Base-by-base conservation (phyloP, 106 monocot species). In the Triglochin maritima region DNA sequence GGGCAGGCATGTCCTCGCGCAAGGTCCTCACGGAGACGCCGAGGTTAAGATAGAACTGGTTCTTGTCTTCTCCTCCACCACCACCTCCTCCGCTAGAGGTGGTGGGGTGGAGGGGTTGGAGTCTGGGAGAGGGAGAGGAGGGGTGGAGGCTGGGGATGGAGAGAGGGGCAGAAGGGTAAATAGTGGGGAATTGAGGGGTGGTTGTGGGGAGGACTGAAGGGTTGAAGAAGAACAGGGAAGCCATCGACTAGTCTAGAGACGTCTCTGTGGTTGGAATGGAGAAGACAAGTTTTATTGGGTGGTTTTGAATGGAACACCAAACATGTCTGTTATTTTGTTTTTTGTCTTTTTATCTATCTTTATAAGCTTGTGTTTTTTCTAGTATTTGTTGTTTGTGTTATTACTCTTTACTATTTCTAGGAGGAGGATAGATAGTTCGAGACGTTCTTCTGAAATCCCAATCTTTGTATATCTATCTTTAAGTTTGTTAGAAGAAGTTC, bases 1-100 rank as follows among this genome's bases (percentile, higher is more conserved):
- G 71, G 46, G 62, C 64, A 16, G 94, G 89, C 50, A 94, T 78
- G 63, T 94, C 94, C 42, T 89, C 82, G 9, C 94, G 75, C 47
- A 94, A 81, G n/a, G 94, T 89, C 15, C 94, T 77, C 59, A 94
- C 94, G 46, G 89, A 89, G 43, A 79, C 49, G 47, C 94, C 94
- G 44, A 94, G 80, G 69, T 89, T 94, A 68, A 94, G 87, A 65
- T 94, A 87, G 69, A 89, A 94, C 11, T 88, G 88, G 46, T 83
- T 77, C 68, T 73, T 82, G 6, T 58, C 62, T 59, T 55, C 61
- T 17, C 46, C 17, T 9, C 59, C 68, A 17, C 46, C 9, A 44
- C 17, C 42, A 43, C 6, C n/a, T 13, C 59, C 16, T 6, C 50
- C 47, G 2, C 41, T 14, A 45, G n/a, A 3, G 5, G 42, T 29